These are phyloP conservation scores for Chlorella sp. DNA, from an alignment of 139 green algal genomes.

Conservation along the genomic window DNA sequence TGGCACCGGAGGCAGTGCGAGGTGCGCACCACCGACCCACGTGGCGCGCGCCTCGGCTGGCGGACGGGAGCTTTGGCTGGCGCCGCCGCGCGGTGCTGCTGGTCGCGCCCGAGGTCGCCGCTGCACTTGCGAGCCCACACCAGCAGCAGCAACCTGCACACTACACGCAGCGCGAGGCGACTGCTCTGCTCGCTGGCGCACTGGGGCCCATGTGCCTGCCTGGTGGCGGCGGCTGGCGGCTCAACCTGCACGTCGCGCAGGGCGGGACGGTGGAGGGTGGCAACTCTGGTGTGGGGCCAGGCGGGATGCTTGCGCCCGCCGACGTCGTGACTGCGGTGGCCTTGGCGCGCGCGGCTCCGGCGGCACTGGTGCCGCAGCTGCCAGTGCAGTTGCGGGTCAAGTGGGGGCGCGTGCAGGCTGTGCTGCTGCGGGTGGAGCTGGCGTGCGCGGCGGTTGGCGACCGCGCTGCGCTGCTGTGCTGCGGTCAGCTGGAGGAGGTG, in stretches of 20 bases:
- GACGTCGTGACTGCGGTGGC: conserved; percentile 21
- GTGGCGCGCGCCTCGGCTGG: background rate
- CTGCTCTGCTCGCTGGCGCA: conserved; percentile 13
- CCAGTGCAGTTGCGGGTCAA: conserved; percentile 23
- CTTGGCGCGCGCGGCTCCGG: conserved; percentile 6
- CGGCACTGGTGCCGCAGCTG: conserved; percentile 4
- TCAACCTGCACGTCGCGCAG: background rate
- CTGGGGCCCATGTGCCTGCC: conserved; percentile 24
- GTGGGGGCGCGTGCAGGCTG: conserved; percentile 16
- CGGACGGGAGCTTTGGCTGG: conserved; percentile 5
- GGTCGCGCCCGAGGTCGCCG: conserved; percentile 7
- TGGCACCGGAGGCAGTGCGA: background rate
- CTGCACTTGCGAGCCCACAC: background rate
- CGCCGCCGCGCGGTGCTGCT: conserved; percentile 18
- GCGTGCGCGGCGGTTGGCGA: background rate
- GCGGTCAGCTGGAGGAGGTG: background rate
- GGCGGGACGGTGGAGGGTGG: background rate
- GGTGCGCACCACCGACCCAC: no score
- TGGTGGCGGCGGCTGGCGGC: conserved; percentile 13
- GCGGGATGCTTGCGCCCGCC: conserved; percentile 8
- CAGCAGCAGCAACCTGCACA: background rate
- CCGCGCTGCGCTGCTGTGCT: conserved; percentile 14
- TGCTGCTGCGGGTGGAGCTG: conserved; percentile 2
- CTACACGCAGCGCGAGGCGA: conserved; percentile 3
- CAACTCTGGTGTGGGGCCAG: background rate